These are phyloP conservation scores for Trametes versicolor DNA, from an alignment of 1,284 basidiomycete species.

Conservation along the genomic window DNA sequence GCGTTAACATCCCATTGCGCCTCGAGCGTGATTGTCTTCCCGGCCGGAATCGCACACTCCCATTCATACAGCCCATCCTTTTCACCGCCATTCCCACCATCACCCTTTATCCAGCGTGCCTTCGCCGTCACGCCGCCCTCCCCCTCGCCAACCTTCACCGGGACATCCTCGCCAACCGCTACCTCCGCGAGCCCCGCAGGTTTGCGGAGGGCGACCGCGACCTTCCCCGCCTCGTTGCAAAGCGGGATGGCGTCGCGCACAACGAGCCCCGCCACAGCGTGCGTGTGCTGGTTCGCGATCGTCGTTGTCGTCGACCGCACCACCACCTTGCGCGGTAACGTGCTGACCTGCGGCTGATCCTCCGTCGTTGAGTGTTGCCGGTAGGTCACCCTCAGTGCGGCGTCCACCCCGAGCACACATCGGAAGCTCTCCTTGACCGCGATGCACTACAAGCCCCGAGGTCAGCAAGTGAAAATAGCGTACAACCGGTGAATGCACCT, in stretches of 20 bases:
- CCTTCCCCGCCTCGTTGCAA: slow-evolving; percentile 45
- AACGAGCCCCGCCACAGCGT: slow-evolving; percentile 53
- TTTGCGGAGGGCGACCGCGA: slow-evolving; percentile 57
- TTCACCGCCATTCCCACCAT: slow-evolving; percentile 38
- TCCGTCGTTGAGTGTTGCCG: slow-evolving; percentile 49
- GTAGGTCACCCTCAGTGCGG: slow-evolving; percentile 58
- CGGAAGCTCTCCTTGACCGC: slow-evolving; percentile 59
- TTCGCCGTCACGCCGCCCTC: slow-evolving; percentile 22
- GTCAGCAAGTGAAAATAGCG: neutral
- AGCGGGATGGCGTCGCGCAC: slow-evolving; percentile 61
- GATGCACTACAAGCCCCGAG: slow-evolving; percentile 48
- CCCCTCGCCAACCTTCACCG: slow-evolving; percentile 32
- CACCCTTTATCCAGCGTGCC: slow-evolving; percentile 40
- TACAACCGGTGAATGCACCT: slow-evolving; percentile 42
- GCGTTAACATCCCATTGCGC: slow-evolving; percentile 57
- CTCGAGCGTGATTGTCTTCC: slow-evolving; percentile 50
- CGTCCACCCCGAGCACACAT: slow-evolving; percentile 64
- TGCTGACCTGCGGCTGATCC: slow-evolving; percentile 43
- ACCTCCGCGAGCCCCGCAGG: slow-evolving; percentile 58
- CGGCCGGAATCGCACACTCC: slow-evolving; percentile 39
- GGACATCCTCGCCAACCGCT: slow-evolving; percentile 51
- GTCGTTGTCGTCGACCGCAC: slow-evolving; percentile 55
- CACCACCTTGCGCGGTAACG: slow-evolving; percentile 53
- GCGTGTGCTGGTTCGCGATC: slow-evolving; percentile 59
- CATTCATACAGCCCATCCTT: slow-evolving; percentile 45